A percentile compares a stretch with the other conserved stretches of the same genome.
Evolutionary conservation across 129 eudicot genomes (phyloP).

Genomic region (Lactuca saligna): DNA sequence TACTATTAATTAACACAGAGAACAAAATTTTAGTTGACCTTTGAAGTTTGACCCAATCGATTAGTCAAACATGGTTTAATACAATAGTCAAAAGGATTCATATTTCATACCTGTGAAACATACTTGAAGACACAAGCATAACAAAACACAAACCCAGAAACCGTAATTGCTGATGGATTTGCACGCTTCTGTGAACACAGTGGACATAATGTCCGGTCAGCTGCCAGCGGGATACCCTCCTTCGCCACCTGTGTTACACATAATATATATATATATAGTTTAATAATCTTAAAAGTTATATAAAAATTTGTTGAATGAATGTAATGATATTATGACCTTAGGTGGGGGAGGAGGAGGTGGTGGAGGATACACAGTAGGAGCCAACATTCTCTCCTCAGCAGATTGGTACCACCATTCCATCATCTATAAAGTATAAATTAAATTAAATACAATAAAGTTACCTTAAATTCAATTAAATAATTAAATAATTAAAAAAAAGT

Average conservation of each 20-base stretch:
- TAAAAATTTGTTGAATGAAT: not conserved
- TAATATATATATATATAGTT: not conserved
- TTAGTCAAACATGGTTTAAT: not conserved
- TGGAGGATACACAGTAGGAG: slow-evolving; percentile 94
- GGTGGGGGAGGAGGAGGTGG: slow-evolving; percentile 96
- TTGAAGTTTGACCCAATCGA: not conserved
- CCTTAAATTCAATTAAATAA: slow-evolving; percentile 46
- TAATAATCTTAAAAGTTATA: not conserved
- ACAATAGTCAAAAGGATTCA: not conserved
- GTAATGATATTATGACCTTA: slow-evolving; percentile 41
- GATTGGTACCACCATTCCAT: slow-evolving; percentile 99
- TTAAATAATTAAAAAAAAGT: slow-evolving; percentile 14
- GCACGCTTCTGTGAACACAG: slow-evolving; percentile 80
- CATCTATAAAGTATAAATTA: slow-evolving; percentile 46
- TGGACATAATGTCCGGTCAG: slow-evolving; percentile 76
- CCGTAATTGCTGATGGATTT: slow-evolving; percentile 80
- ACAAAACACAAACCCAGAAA: slow-evolving; percentile 92
- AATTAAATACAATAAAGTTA: slow-evolving; percentile 17
- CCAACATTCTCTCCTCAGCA: slow-evolving; percentile 95
- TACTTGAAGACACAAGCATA: slow-evolving; percentile 90
- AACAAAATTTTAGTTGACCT: slow-evolving; percentile 12
- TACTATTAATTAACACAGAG: slow-evolving; percentile 50
- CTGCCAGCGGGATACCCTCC: slow-evolving; percentile 86
- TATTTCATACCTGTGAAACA: slow-evolving; percentile 67
- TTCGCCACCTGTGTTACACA: slow-evolving; percentile 57